These are phyloP conservation scores for Wickerhamiella galacta DNA, from an alignment of 805 yeast species.

Conservation along the genomic window DNA sequence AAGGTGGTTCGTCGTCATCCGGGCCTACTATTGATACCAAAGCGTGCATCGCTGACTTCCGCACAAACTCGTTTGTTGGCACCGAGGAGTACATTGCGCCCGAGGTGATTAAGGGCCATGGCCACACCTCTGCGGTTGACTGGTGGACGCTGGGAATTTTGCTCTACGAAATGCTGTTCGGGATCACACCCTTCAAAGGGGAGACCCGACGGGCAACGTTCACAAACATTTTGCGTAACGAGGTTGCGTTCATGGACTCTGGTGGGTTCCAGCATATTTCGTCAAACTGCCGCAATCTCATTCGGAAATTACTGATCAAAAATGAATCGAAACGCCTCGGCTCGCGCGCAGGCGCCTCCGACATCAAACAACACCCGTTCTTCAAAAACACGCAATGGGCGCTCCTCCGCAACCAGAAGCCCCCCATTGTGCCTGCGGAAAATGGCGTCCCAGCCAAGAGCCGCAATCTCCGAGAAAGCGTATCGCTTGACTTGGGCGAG, in stretches of 20 bases:
- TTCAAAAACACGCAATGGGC: slow-evolving; percentile 95
- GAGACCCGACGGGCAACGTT: slow-evolving; percentile 76
- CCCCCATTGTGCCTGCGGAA: slow-evolving; percentile 87
- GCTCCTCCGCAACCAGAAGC: slow-evolving; percentile 71
- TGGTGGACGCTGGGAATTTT: slow-evolving; percentile 99
- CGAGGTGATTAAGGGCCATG: slow-evolving; percentile 91
- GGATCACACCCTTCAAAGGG: slow-evolving; percentile 95
- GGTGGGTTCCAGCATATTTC: slow-evolving; percentile 38
- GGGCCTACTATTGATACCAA: slow-evolving; percentile 75
- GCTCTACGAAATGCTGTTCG: slow-evolving; percentile 85
- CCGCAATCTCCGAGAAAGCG: slow-evolving; percentile 11
- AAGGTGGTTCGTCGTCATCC: slow-evolving; percentile 21
- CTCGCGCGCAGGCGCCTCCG: slow-evolving; percentile 87
- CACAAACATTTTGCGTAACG: slow-evolving; percentile 69
- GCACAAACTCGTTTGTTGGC: slow-evolving; percentile 96
- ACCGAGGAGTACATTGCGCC: slow-evolving; percentile 99
- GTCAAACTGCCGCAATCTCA: slow-evolving; percentile 59
- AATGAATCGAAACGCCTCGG: slow-evolving; percentile 85
- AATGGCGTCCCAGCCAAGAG: background rate
- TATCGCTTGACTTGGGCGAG: slow-evolving; percentile 16
- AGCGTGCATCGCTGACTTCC: slow-evolving; percentile 85
- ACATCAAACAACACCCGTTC: slow-evolving; percentile 77
- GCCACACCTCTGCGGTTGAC: slow-evolving; percentile 95
- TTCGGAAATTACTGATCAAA: slow-evolving; percentile 67
- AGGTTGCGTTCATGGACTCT: slow-evolving; percentile 59